A percentile compares a stretch with the other conserved stretches of the same genome.
phyloP scores from a whole-genome alignment of 306 rosid species.

The Adenanthera pavonina region DNA sequence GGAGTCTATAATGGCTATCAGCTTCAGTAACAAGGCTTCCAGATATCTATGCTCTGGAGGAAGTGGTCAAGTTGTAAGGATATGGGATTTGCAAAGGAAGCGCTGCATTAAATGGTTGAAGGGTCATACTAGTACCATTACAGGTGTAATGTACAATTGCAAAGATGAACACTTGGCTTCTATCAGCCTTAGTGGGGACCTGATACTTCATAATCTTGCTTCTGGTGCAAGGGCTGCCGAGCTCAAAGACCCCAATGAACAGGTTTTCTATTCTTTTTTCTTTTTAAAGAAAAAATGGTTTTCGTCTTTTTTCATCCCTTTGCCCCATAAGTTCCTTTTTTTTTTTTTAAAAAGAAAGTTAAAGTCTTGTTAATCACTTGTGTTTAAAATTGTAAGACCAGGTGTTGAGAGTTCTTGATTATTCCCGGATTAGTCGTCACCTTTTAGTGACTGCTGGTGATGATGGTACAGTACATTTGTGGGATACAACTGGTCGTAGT shows the following conservation, averaged over 20 bases:
- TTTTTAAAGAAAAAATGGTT: neutral
- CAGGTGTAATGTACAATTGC: conserved; percentile 95
- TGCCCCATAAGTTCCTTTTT: neutral
- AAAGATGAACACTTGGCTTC: conserved; percentile 99
- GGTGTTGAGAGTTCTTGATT: conserved; percentile 98
- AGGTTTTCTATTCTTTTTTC: conserved; percentile 55
- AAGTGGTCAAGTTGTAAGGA: conserved; percentile 91
- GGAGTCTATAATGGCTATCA: conserved; percentile 86
- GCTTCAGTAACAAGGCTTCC: conserved; percentile 97
- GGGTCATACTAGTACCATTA: conserved; percentile 86
- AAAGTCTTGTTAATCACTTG: conserved; percentile 50
- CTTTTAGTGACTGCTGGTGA: conserved; percentile 97
- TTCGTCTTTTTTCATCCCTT: conserved; percentile 39
- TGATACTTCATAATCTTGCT: conserved; percentile 93
- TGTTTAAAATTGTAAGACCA: conserved; percentile 85
- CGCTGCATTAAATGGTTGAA: conserved; percentile 95
- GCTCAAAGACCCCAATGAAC: conserved; percentile 91
- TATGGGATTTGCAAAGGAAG: conserved; percentile 97
- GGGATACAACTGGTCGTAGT: conserved; percentile 96
- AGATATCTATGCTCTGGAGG: conserved; percentile 96
- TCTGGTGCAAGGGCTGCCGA: conserved; percentile 95
- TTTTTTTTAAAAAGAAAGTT: neutral
- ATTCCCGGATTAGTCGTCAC: conserved; percentile 93
- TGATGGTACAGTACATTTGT: conserved; percentile 91
- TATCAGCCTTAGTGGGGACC: conserved; percentile 92